These are phyloP conservation scores for Candida incommunis DNA, from an alignment of 805 yeast species.

Conservation along the genomic window DNA sequence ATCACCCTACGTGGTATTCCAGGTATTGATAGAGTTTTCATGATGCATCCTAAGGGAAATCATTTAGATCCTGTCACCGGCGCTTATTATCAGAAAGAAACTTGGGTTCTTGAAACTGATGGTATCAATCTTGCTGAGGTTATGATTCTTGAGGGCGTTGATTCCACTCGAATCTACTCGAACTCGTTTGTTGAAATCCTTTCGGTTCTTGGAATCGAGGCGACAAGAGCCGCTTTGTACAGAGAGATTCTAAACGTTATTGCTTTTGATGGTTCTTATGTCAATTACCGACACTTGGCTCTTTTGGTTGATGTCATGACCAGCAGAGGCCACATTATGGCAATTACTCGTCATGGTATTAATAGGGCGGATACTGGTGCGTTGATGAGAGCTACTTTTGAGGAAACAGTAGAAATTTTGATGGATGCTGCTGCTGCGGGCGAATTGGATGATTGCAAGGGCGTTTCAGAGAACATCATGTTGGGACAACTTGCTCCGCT, in stretches of 20 bases:
- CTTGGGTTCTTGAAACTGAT: conserved; percentile 98
- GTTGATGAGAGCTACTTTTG: conserved; percentile 97
- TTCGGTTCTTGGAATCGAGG: conserved; percentile 95
- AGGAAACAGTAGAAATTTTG: conserved; percentile 95
- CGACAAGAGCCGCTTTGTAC: conserved; percentile 88
- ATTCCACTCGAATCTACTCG: conserved; percentile 78
- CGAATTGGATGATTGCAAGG: conserved; percentile 94
- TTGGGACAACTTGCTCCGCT: conserved; percentile 97
- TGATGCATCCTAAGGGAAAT: conserved; percentile 29
- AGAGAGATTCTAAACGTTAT: conserved; percentile 92
- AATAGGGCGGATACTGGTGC: conserved; percentile 99
- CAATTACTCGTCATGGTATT: conserved; percentile 98
- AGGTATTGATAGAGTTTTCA: conserved; percentile 76
- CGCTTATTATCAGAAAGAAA: conserved; percentile 77
- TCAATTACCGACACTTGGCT: conserved; percentile 97
- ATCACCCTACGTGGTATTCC: conserved; percentile 93
- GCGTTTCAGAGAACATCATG: conserved; percentile 95
- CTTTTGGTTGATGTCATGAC: conserved; percentile 97
- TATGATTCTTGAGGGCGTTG: conserved; percentile 90
- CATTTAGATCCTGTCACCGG: conserved; percentile 57
- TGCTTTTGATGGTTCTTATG: conserved; percentile 99
- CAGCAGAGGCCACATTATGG: conserved; percentile 94
- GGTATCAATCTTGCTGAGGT: conserved; percentile 95
- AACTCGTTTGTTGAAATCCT: conserved; percentile 93
- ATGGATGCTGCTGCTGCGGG: conserved; percentile 98